Evolutionary conservation across 164 flowering plant genomes (phyloP).

Genomic region (grape (Vitis vinifera)): ASM3070453v1 NC_081809.1:21001501-21002000

Average conservation of each 20-base stretch:
- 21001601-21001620: constrained; percentile 15
- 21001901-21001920: too few relatives aligned
- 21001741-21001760: not conserved
- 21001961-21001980: too few relatives aligned
- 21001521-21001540: constrained; percentile 53
- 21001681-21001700: not conserved
- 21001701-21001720: too few relatives aligned
- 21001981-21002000: too few relatives aligned
- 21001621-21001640: constrained; percentile 7
- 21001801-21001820: too few relatives aligned
- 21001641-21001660: not conserved
- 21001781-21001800: too few relatives aligned
- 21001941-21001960: too few relatives aligned
- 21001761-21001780: not conserved
- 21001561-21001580: constrained; percentile 89
- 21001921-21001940: too few relatives aligned
- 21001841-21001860: too few relatives aligned
- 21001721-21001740: not conserved
- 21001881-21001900: too few relatives aligned
- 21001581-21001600: constrained; percentile 53
- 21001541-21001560: constrained; percentile 84
- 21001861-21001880: too few relatives aligned
- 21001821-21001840: too few relatives aligned
- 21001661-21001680: not conserved
- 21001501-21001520: constrained; percentile 69